Percentiles rank a stretch among this genome's conserved stretches.
Conservation (phyloP, 2,329 filamentous ascomycete genomes). For the Aureobasidium mangrovei region DNA sequence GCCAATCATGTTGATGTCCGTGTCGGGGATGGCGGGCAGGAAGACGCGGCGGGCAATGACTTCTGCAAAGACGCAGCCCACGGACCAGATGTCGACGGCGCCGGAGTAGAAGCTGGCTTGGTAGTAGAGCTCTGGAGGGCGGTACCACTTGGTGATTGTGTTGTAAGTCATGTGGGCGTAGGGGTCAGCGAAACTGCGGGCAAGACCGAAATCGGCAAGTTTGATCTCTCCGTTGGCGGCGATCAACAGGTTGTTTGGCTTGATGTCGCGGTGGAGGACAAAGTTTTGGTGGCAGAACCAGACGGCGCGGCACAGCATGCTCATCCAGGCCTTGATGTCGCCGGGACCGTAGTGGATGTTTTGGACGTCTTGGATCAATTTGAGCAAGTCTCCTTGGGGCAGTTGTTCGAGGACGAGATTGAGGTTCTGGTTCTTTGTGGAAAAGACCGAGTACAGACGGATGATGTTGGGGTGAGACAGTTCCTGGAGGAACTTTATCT, state of each 20-base stretch:
- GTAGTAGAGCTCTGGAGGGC: slow-evolving; percentile 87
- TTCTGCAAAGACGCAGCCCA: slow-evolving; percentile 88
- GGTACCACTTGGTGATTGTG: slow-evolving; percentile 95
- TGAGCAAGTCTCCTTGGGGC: slow-evolving; percentile 87
- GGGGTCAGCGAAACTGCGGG: slow-evolving; percentile 80
- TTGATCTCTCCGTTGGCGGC: slow-evolving; percentile 89
- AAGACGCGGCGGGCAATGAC: slow-evolving; percentile 75
- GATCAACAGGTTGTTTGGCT: slow-evolving; percentile 95
- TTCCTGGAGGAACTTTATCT: slow-evolving; percentile 92
- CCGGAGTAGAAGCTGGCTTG: slow-evolving; percentile 83
- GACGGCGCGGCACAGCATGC: slow-evolving; percentile 84
- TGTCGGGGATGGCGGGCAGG: slow-evolving; percentile 60
- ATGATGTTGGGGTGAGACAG: slow-evolving; percentile 94
- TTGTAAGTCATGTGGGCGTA: slow-evolving; percentile 79
- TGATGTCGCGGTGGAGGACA: slow-evolving; percentile 94
- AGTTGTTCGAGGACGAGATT: slow-evolving; percentile 93
- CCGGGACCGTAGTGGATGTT: slow-evolving; percentile 72
- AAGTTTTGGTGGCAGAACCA: slow-evolving; percentile 97
- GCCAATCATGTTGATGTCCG: slow-evolving; percentile 76
- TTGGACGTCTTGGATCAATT: slow-evolving; percentile 79
- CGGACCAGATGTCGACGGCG: slow-evolving; percentile 88
- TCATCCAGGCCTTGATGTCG: slow-evolving; percentile 98
- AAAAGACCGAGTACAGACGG: slow-evolving; percentile 83
- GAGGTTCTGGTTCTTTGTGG: slow-evolving; percentile 90
- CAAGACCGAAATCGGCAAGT: slow-evolving; percentile 94